Evolutionary conservation across 257 asterid genomes (phyloP).

Genomic region (Buddleja alternifolia): DNA sequence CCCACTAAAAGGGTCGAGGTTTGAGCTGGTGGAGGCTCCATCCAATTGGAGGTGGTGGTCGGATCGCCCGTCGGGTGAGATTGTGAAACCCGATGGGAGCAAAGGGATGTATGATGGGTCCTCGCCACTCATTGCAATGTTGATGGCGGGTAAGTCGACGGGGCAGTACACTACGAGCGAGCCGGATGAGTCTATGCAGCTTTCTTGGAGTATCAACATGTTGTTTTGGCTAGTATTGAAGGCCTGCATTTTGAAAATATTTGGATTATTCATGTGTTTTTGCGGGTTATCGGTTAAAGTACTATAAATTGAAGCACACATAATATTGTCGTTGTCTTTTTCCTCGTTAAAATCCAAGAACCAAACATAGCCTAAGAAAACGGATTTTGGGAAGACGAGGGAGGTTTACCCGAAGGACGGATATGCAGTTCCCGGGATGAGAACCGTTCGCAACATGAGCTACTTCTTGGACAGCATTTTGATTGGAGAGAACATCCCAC

Average conservation of each 20-base stretch:
- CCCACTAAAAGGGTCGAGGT: neutral
- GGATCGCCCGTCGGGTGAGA: constrained; percentile 66
- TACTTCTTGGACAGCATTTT: constrained; percentile 87
- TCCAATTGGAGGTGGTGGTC: constrained; percentile 27
- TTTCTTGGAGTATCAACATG: constrained; percentile 92
- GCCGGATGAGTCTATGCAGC: constrained; percentile 89
- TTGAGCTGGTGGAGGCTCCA: constrained; percentile 65
- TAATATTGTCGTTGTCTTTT: too few relatives aligned
- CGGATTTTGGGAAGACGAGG: neutral
- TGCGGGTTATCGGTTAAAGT: too few relatives aligned
- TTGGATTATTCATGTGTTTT: neutral
- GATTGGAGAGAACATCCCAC: constrained; percentile 97
- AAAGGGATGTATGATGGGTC: constrained; percentile 80
- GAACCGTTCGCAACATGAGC: constrained; percentile 95
- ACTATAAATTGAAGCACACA: too few relatives aligned
- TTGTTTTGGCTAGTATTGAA: constrained; percentile 79
- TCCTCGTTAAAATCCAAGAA: too few relatives aligned
- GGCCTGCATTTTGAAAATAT: constrained; percentile 47
- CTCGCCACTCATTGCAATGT: constrained; percentile 91
- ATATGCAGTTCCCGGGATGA: constrained; percentile 89
- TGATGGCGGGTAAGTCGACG: constrained; percentile 73
- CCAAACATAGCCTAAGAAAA: neutral
- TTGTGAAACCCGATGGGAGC: constrained; percentile 85
- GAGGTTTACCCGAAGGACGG: constrained; percentile 72
- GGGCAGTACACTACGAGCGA: constrained; percentile 81